phyloP scores from a whole-genome alignment of 1,284 basidiomycete species.

The Trichosporon ovoides region DNA sequence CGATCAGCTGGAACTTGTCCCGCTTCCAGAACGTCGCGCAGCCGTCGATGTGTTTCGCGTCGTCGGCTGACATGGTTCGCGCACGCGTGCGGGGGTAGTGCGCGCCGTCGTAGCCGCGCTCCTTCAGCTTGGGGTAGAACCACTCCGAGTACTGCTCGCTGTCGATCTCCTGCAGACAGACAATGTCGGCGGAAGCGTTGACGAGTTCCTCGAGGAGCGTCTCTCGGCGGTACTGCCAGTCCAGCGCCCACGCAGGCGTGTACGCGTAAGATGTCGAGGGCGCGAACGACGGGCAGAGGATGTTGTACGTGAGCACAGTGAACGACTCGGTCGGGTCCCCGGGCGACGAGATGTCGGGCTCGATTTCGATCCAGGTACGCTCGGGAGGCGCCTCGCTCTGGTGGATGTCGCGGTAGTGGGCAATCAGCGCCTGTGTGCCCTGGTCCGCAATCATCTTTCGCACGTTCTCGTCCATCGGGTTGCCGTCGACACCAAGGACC shows the following conservation, averaged over 20 bases:
- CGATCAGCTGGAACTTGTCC: conserved; percentile 85
- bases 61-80: conserved; percentile 85
- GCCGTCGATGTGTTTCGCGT: conserved; percentile 85
- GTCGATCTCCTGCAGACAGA: conserved; percentile 90
- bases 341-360: conserved; percentile 58
- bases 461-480: conserved; percentile 75
- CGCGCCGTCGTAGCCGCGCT: conserved; percentile 82
- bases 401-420: conserved; percentile 69
- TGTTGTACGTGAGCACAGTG: conserved; percentile 86
- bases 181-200: conserved; percentile 77
- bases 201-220: conserved; percentile 82
- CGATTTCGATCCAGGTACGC: conserved; percentile 72
- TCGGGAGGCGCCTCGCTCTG: conserved; percentile 64
- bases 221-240: conserved; percentile 92
- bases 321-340: conserved; percentile 63
- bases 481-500: conserved; percentile 91
- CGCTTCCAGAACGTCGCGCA: conserved; percentile 96
- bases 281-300: conserved; percentile 87
- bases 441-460: conserved; percentile 85
- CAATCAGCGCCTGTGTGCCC: conserved; percentile 80
- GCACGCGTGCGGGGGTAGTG: conserved; percentile 92
- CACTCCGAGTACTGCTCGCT: conserved; percentile 90
- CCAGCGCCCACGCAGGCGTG: conserved; percentile 91
- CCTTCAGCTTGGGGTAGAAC: conserved; percentile 71
- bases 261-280: conserved; percentile 91